Evolutionary conservation across 2,329 filamentous ascomycete species (phyloP).

Genomic region (Spiromastix sp.): DNA sequence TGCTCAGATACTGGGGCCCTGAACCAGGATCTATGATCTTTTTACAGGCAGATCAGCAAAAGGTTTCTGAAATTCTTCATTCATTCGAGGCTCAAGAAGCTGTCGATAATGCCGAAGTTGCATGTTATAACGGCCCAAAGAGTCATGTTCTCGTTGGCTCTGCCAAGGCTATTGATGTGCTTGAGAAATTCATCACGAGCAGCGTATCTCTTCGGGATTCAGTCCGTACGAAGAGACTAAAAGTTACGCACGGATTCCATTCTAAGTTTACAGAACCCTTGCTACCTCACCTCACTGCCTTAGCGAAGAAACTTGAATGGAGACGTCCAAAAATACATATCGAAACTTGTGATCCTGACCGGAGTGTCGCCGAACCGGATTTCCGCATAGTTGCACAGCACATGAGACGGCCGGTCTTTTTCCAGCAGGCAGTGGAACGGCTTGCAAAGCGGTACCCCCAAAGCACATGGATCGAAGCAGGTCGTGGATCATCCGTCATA

Average conservation of each 20-base stretch:
- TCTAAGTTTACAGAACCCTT: constrained; percentile 23
- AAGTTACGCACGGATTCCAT: constrained; percentile 35
- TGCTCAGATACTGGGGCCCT: constrained; percentile 21
- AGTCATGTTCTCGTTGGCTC: constrained; percentile 11
- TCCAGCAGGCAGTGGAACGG: too few species aligned
- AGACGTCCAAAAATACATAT: constrained; percentile 15
- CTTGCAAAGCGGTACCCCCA: too few species aligned
- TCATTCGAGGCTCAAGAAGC: too few species aligned
- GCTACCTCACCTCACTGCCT: constrained; percentile 7
- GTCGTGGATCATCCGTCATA: too few species aligned
- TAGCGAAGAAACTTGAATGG: constrained; percentile 14
- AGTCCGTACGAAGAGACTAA: constrained; percentile 17
- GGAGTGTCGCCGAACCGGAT: too few species aligned
- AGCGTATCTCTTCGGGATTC: too few species aligned
- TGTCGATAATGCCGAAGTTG: too few species aligned
- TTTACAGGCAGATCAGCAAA: constrained; percentile 20
- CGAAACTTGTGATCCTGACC: constrained; percentile 9
- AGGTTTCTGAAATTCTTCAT: constrained; percentile 13
- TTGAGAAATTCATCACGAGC: too few species aligned
- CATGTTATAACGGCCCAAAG: constrained; percentile 15
- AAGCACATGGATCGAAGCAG: too few species aligned
- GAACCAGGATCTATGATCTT: constrained; percentile 26
- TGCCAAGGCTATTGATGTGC: too few species aligned
- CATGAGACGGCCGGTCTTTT: too few species aligned
- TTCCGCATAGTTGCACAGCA: too few species aligned